phyloP scores from a whole-genome alignment of 352 stramenopile genomes.

The Pythium graminicola region DNA sequence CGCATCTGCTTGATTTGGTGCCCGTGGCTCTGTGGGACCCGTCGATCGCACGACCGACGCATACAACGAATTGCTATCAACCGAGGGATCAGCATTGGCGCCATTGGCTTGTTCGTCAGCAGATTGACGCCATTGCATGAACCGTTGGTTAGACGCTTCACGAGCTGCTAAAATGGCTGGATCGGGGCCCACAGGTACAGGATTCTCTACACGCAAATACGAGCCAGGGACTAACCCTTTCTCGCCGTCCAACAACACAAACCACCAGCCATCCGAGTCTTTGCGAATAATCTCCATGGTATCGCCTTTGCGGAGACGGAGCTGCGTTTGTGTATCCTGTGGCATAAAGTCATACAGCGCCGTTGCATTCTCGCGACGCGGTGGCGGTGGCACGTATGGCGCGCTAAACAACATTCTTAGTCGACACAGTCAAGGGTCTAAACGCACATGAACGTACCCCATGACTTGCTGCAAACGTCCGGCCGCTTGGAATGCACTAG shows the following conservation, averaged over 20 bases:
- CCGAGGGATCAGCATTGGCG: constrained; percentile 19
- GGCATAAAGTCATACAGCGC: constrained; percentile 76
- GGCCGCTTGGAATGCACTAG: constrained; percentile 55
- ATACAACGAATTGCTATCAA: background rate
- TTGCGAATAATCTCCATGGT: constrained; percentile 73
- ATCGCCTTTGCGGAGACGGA: constrained; percentile 64
- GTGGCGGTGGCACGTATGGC: constrained; percentile 15
- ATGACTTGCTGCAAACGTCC: constrained; percentile 45
- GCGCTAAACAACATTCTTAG: constrained; percentile 5
- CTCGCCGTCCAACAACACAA: constrained; percentile 67
- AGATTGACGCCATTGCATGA: constrained; percentile 40
- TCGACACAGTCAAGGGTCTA: background rate
- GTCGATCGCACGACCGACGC: constrained; percentile 10
- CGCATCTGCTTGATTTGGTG: constrained; percentile 34
- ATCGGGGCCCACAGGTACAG: constrained; percentile 45
- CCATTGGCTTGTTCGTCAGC: constrained; percentile 20
- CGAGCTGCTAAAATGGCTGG: constrained; percentile 58
- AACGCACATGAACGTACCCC: constrained; percentile 31
- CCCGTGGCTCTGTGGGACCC: background rate
- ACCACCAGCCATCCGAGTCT: constrained; percentile 80
- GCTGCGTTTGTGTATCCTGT: constrained; percentile 55
- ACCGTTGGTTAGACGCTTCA: constrained; percentile 71
- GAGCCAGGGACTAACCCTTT: constrained; percentile 75
- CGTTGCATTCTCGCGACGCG: constrained; percentile 47
- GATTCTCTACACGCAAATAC: constrained; percentile 66